Evolutionary conservation across 2,329 filamentous ascomycete genomes (phyloP).

Genomic region (Fusarium chuoi): DNA sequence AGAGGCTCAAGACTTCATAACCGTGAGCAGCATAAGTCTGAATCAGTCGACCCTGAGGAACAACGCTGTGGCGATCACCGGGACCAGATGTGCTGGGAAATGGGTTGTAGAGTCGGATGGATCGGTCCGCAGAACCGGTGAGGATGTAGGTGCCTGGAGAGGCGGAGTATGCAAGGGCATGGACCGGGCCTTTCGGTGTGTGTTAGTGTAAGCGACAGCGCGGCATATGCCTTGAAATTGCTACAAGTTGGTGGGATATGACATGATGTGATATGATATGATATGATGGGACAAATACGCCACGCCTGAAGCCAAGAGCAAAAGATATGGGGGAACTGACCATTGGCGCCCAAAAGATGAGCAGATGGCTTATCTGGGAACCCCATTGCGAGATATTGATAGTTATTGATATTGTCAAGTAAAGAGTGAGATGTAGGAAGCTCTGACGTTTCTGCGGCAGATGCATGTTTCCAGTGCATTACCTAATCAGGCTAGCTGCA

Average conservation of each 20-base stretch:
- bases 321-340: conserved; percentile 50
- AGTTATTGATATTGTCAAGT: not conserved
- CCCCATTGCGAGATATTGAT: conserved; percentile 49
- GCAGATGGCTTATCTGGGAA: conserved; percentile 62
- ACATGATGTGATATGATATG: not conserved
- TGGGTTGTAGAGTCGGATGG: conserved; percentile 88
- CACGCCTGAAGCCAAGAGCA: conserved; percentile 30
- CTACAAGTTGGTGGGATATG: not conserved
- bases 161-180: conserved; percentile 78
- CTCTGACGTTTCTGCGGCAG: conserved; percentile 28
- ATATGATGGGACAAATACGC: conserved; percentile 4
- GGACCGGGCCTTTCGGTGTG: conserved; percentile 68
- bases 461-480: conserved; percentile 22
- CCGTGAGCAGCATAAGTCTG: conserved; percentile 91
- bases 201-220: conserved; percentile 36
- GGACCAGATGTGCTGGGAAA: conserved; percentile 58
- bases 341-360: conserved; percentile 68
- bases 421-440: conserved; percentile 11
- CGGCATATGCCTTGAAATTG: conserved; percentile 13
- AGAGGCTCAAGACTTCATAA: conserved; percentile 88
- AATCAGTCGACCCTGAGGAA: conserved; percentile 72
- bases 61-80: conserved; percentile 40
- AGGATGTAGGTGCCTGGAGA: conserved; percentile 81
- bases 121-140: conserved; percentile 85
- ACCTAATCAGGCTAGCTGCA: conserved; percentile 21